Conservation (phyloP, 2,329 filamentous ascomycete species). For the Aspergillus brunneoviolaceus region DNA sequence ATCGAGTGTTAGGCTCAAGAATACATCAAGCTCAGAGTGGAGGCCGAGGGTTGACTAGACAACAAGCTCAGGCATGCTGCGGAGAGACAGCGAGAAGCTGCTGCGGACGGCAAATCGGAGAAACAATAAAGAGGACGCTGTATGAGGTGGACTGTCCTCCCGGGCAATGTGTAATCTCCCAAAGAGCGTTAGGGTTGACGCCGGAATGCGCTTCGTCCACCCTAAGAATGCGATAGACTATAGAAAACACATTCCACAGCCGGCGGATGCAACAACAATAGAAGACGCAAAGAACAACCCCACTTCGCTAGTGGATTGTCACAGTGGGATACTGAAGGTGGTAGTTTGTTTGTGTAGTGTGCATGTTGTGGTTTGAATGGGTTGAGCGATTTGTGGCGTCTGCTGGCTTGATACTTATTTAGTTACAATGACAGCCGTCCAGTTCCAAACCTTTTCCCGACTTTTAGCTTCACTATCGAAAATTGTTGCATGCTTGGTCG, state of each 20-base stretch:
- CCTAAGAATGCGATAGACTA: background rate
- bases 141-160: background rate
- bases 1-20: background rate
- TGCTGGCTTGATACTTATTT: background rate
- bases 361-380: background rate
- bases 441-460: background rate
- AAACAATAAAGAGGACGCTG: background rate
- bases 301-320: background rate
- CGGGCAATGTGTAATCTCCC: background rate
- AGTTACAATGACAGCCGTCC: background rate
- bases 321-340: background rate
- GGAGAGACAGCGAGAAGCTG: background rate
- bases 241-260: background rate
- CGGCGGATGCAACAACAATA: background rate
- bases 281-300: background rate
- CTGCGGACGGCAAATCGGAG: background rate
- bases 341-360: background rate
- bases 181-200: background rate
- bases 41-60: background rate
- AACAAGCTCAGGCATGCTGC: background rate
- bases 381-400: background rate
- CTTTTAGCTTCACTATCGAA: background rate
- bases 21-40: background rate
- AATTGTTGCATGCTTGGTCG: background rate
- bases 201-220: background rate